Conservation (phyloP, 495 filamentous ascomycete species). For the Penicillium robsamsonii region DNA sequence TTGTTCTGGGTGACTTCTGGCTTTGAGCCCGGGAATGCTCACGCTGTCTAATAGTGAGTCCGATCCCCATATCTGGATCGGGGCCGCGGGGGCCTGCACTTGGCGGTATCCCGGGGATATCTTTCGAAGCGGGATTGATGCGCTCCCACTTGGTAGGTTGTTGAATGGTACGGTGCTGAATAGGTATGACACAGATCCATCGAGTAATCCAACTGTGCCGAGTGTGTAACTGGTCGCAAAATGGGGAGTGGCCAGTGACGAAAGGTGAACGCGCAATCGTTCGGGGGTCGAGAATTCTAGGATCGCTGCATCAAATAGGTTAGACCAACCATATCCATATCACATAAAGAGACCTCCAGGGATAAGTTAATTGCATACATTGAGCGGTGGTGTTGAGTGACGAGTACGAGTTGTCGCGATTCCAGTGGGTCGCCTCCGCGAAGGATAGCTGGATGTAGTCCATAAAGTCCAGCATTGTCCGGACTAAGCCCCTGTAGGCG, state of each 20-base stretch:
- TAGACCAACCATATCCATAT: not conserved
- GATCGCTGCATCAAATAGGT: constrained; percentile 52
- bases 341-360: constrained; percentile 2
- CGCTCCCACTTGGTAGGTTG: constrained; percentile 53
- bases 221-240: constrained; percentile 90
- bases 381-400: constrained; percentile 81
- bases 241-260: constrained; percentile 85
- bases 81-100: constrained; percentile 45
- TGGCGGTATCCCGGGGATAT: constrained; percentile 71
- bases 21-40: constrained; percentile 22
- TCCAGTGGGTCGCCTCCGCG: constrained; percentile 82
- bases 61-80: constrained; percentile 35
- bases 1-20: constrained; percentile 1
- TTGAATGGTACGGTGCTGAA: constrained; percentile 77
- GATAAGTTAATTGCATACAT: constrained; percentile 48
- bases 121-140: constrained; percentile 58
- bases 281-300: constrained; percentile 85
- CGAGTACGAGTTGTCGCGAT: constrained; percentile 88
- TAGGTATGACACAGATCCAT: constrained; percentile 88
- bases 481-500: constrained; percentile 5
- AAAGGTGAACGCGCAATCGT: constrained; percentile 69
- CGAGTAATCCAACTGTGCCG: constrained; percentile 78
- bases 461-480: constrained; percentile 93
- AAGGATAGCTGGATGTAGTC: constrained; percentile 95
- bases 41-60: constrained; percentile 33